Base-by-base conservation (phyloP, 2,329 filamentous ascomycete species). In the Colletotrichum salicis region DNA sequence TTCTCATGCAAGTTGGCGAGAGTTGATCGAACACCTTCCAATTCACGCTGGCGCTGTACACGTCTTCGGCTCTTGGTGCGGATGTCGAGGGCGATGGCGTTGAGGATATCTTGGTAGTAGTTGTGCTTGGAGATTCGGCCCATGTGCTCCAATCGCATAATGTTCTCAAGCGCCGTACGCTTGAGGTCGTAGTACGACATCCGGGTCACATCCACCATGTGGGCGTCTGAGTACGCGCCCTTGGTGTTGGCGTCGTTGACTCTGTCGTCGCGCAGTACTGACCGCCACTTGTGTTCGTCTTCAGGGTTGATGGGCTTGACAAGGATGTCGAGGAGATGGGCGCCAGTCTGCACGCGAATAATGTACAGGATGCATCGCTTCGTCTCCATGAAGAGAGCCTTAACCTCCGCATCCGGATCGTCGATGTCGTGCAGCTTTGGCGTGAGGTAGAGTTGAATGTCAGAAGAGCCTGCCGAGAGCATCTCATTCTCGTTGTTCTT, bases 281-380 rank as follows among this genome's bases (percentile, higher is more conserved):
- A 84, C 57, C 92, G 88, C 96, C 96, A 99, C 80, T 94, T 93
- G 75, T 93, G 89, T 79, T 98, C 95, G 77, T 99, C 96, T 78
- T 98, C 95, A 35, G 90, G 87, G 0, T 89, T 91, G 74, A 98
- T 95, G 19, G 94, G 94, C 78, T 96, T 97, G 75, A 97, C 92
- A 76, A 99, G 90, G 73, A 99, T 97, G 73, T 98, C 95, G 81
- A 98, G 91, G n/a, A 99, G 89, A 77, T 96, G 97, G 63, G 91
- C 85, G 10, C 96, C 96, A 2, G 94, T 94, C 82, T 99, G 97
- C 45, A 99, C 93, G 71, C 96, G 93, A 79, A 99, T 98, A 80
- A 99, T 98, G 83, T 98, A 99, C 74, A 99, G 86, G 52, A 98
- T 93, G 79, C 96, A 97, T 77, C 96, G 92, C 84, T 99, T 99